Percentiles rank a stretch among this genome's conserved stretches.
phyloP scores from a whole-genome alignment of 148 eudicot species.

The Camellia japonica region DNA sequence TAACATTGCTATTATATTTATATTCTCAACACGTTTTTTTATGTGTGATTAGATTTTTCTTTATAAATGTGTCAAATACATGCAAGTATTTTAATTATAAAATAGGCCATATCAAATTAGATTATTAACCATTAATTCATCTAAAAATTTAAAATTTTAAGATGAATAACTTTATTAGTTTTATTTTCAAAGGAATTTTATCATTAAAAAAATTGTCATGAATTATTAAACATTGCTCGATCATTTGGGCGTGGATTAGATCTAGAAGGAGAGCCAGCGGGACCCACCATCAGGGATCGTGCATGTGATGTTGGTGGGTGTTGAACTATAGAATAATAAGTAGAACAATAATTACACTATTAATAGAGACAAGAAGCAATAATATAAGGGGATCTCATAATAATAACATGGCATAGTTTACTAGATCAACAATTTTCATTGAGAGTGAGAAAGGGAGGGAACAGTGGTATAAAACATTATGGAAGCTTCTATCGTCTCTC shows the following conservation, averaged over 20 bases:
- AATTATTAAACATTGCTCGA: neutral
- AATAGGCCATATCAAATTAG: too few species aligned
- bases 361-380: neutral
- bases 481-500: conserved; percentile 50
- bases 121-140: too few species aligned
- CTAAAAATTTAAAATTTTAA: too few species aligned
- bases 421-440: neutral
- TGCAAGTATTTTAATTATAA: too few species aligned
- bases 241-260: conserved; percentile 3
- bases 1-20: too few species aligned
- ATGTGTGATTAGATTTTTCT: too few species aligned
- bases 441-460: neutral
- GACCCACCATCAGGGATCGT: neutral
- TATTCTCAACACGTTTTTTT: too few species aligned
- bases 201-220: too few species aligned
- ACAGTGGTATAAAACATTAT: conserved; percentile 16
- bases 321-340: neutral
- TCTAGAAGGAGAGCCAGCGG: neutral
- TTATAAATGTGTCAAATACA: too few species aligned
- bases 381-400: neutral
- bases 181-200: too few species aligned
- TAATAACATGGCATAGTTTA: neutral
- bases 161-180: too few species aligned
- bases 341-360: conserved; percentile 9
- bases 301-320: conserved; percentile 20